Conservation (phyloP, 257 asterid genomes). For the Solanum chiquidenum region DNA sequence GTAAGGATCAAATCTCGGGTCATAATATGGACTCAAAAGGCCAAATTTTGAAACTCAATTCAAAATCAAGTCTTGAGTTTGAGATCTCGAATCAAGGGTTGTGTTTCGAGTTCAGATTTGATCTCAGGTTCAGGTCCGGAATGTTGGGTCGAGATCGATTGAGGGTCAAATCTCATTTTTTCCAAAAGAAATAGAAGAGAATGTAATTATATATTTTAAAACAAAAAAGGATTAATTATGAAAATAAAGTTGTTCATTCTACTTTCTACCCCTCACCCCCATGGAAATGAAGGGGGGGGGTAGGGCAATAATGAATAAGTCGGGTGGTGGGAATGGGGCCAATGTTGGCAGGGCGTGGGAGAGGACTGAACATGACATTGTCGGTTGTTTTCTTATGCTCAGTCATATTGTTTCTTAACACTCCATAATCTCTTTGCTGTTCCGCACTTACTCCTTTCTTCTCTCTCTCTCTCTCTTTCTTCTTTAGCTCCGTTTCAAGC, state of each 20-base stretch:
- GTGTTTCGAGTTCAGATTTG: background rate
- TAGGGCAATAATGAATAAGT: conserved; percentile 53
- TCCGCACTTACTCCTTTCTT: background rate
- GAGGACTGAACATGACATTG: conserved; percentile 98
- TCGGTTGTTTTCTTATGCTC: conserved; percentile 65
- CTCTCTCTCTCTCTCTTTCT: background rate
- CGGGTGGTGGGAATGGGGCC: conserved; percentile 44
- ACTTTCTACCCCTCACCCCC: background rate
- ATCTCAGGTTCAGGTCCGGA: background rate
- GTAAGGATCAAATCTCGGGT: background rate
- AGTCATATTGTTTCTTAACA: conserved; percentile 9
- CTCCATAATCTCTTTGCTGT: conserved; percentile 6
- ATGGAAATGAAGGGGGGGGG: background rate
- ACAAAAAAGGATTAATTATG: background rate
- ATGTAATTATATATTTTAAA: background rate
- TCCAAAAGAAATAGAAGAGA: background rate
- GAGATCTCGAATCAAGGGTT: background rate
- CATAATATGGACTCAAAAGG: background rate
- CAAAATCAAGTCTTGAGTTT: background rate
- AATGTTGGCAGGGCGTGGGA: conserved; percentile 98
- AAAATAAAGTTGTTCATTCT: background rate
- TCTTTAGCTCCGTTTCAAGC: conserved; percentile 70
- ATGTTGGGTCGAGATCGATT: background rate
- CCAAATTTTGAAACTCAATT: background rate
- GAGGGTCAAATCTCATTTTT: background rate